A percentile compares a stretch with the other conserved stretches of the same genome.
These are phyloP conservation scores for Bassia scoparia DNA, from an alignment of 148 eudicot species.

Conservation along the genomic window DNA sequence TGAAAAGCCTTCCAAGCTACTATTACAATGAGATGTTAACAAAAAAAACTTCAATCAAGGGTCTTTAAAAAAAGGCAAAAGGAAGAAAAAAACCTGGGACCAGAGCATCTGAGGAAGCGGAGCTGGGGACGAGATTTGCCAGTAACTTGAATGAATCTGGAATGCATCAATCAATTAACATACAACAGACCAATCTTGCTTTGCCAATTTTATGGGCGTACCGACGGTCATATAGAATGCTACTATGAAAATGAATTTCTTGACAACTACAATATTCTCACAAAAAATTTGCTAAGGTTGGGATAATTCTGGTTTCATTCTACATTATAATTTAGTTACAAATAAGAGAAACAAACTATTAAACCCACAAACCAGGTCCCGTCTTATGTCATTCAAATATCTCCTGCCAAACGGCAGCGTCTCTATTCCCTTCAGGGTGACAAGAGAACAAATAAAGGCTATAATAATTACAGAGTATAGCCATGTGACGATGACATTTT, in stretches of 20 bases:
- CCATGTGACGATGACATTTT: neutral
- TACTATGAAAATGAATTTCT: neutral
- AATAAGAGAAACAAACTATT: no score
- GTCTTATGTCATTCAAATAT: no score
- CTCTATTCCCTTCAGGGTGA: no score
- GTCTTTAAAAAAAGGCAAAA: slow-evolving; percentile 1
- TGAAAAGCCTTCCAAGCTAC: neutral
- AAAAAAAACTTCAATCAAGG: neutral
- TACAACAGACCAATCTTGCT: slow-evolving; percentile 3
- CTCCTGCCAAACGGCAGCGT: no score
- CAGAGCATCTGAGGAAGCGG: slow-evolving; percentile 30
- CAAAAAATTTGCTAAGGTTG: neutral
- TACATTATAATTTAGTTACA: no score
- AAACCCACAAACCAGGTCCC: no score
- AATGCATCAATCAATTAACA: slow-evolving; percentile 21
- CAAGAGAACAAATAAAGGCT: neutral
- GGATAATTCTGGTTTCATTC: neutral
- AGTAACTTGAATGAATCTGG: slow-evolving; percentile 47
- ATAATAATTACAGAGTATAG: neutral
- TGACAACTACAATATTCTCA: neutral
- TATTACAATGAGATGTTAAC: neutral
- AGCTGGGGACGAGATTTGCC: slow-evolving; percentile 43
- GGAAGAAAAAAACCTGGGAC: slow-evolving; percentile 40
- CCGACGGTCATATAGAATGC: neutral
- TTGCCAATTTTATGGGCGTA: neutral